Evolutionary conservation across 164 flowering plant species (phyloP), one percentile per base, ranked within the genome.

Genomic region (Magnolia officinalis): DNA sequence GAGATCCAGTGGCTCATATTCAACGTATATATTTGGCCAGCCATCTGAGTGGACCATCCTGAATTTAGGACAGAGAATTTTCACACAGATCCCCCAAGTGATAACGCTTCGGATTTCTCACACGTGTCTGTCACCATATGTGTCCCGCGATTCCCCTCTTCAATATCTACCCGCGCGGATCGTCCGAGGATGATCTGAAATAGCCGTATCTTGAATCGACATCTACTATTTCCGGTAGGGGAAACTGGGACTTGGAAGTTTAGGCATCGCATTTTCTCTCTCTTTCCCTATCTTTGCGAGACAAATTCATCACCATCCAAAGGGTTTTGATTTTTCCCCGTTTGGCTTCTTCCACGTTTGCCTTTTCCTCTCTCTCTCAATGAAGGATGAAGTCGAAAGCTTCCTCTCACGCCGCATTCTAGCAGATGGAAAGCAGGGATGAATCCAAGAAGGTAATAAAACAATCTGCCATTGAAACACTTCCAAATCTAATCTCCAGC

Each of bases 371-470:
- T 64, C 24, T 9, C 5, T 8, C 16, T 24, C 45, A 37, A 37
- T 37, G 45, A 37, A 37, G 45, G 45, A 55, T 8, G 63, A 26
- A 21, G 6, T 58, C n/a, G 61, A 19, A 64, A 14, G 55, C 9
- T 29, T 67, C 37, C 16, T 23, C n/a, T 37, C 2, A 67, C 18
- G 71, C 45, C 49, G 71, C 21, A 49, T n/a, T 49, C 8, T 49
- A 70, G 72, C 72, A 70, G 72, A 70, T 70, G 72, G 72, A 70
- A 37, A 70, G 51, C 55, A 49, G 21, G 13, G 72, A 49, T 49
- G 72, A 70, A 37, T 5, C 21, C 21, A 14, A 49, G 72, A 70
- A 70, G 72, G 72, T 70, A 70, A 49, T 8, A 24, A 67, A 24
- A 20, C 61, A 10, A 55, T 16, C 18, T 2, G 16, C 13, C 61